Conservation (phyloP, 2,329 filamentous ascomycete genomes). For the Fusarium sp. region DNA sequence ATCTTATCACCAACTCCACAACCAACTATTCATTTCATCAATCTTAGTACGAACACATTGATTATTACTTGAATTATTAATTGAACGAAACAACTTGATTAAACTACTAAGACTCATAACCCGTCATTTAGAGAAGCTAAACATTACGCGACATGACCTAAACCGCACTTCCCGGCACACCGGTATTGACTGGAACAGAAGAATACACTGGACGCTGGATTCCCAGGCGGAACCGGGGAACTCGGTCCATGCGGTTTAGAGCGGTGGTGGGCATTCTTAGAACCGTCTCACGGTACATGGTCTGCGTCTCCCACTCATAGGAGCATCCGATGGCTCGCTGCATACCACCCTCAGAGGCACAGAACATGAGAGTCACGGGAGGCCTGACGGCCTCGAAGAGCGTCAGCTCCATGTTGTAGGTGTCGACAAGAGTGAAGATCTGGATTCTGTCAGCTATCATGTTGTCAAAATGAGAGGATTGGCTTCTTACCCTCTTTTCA, state of each 20-base stretch:
- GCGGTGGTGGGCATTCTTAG: slow-evolving; percentile 40
- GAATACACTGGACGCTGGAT: slow-evolving; percentile 39
- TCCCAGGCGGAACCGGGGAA: slow-evolving; percentile 43
- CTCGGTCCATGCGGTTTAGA: slow-evolving; percentile 43
- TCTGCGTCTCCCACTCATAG: slow-evolving; percentile 45
- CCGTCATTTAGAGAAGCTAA: neutral
- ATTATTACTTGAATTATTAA: neutral
- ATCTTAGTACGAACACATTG: neutral
- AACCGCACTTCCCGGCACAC: slow-evolving; percentile 3
- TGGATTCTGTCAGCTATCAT: slow-evolving; percentile 15
- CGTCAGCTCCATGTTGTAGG: slow-evolving; percentile 51
- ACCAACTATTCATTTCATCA: neutral
- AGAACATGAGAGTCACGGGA: slow-evolving; percentile 45
- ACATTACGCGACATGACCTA: neutral
- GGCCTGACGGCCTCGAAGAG: slow-evolving; percentile 49
- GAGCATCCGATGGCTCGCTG: slow-evolving; percentile 45
- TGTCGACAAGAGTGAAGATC: slow-evolving; percentile 54
- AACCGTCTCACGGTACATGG: slow-evolving; percentile 46
- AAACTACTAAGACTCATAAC: neutral
- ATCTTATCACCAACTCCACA: neutral
- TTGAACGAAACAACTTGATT: neutral
- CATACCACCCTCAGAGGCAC: slow-evolving; percentile 45
- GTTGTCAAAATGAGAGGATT: neutral
- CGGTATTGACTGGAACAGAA: slow-evolving; percentile 25
- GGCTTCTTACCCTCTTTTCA: slow-evolving; percentile 43